These are phyloP conservation scores for Ophidiomyces ophidiicola DNA, from an alignment of 2,329 filamentous ascomycete species.

Conservation along the genomic window DNA sequence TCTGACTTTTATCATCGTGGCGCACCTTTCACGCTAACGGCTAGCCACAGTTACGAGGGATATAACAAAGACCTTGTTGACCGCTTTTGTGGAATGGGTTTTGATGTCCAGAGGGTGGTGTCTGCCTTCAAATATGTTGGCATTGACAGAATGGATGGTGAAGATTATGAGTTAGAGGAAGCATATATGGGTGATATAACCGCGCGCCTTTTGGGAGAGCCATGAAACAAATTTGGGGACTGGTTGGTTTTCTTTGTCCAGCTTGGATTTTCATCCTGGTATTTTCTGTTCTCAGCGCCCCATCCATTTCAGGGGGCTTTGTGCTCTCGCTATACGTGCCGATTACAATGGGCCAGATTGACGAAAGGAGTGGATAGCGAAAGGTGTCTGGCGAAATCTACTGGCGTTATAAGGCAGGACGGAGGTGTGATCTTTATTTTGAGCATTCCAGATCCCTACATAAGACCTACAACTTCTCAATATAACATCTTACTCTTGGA, in stretches of 20 bases:
- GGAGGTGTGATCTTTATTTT: background rate
- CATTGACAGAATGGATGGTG: constrained; percentile 63
- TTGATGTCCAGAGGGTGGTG: constrained; percentile 75
- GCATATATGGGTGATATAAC: constrained; percentile 86
- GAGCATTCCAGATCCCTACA: constrained; percentile 9
- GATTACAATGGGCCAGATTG: constrained; percentile 12
- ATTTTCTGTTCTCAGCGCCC: constrained; percentile 3
- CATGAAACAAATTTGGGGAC: constrained; percentile 29
- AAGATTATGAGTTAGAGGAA: constrained; percentile 78
- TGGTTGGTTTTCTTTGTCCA: constrained; percentile 3
- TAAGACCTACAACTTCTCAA: background rate
- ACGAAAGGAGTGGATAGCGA: constrained; percentile 18
- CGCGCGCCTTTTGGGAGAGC: constrained; percentile 69
- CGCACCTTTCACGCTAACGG: constrained; percentile 16
- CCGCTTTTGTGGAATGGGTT: constrained; percentile 81
- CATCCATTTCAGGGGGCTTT: background rate
- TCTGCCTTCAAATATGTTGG: constrained; percentile 69
- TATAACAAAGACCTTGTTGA: constrained; percentile 77
- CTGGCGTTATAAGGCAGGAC: constrained; percentile 12
- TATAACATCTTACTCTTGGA: too few relatives aligned
- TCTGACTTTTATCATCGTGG: too few relatives aligned
- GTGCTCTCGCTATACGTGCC: constrained; percentile 7
- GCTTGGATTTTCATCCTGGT: constrained; percentile 7
- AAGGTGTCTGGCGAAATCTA: constrained; percentile 25
- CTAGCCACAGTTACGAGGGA: constrained; percentile 57